Evolutionary conservation across 257 asterid species (phyloP).

Genomic region (Fraxinus quadrangulata): DNA sequence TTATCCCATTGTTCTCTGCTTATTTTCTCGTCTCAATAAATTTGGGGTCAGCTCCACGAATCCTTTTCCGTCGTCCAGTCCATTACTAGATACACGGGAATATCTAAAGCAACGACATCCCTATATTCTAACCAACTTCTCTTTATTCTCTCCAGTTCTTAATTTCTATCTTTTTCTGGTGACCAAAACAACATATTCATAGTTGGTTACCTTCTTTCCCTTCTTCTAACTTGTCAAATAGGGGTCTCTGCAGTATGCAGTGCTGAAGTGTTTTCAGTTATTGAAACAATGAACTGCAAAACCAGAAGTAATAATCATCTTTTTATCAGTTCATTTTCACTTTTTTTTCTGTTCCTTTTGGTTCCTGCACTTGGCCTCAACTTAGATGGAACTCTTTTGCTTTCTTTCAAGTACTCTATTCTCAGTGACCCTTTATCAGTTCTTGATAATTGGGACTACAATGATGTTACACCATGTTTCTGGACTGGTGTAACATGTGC

Average conservation of each 20-base stretch:
- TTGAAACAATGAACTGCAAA: slow-evolving; percentile 38
- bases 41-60: no score
- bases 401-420: slow-evolving; percentile 80
- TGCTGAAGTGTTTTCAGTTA: slow-evolving; percentile 25
- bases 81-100: background rate
- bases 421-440: slow-evolving; percentile 75
- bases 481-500: slow-evolving; percentile 83
- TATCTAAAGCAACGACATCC: background rate
- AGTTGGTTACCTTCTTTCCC: slow-evolving; percentile 55
- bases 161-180: slow-evolving; percentile 38
- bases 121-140: slow-evolving; percentile 32
- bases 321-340: slow-evolving; percentile 21
- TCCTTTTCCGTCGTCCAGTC: background rate
- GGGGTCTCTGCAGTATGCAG: slow-evolving; percentile 20
- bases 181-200: slow-evolving; percentile 67
- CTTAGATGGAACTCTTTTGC: slow-evolving; percentile 74
- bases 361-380: slow-evolving; percentile 53
- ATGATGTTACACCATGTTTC: slow-evolving; percentile 65
- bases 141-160: slow-evolving; percentile 4
- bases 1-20: slow-evolving; percentile 15
- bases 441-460: slow-evolving; percentile 83
- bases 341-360: slow-evolving; percentile 38
- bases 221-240: slow-evolving; percentile 34
- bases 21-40: slow-evolving; percentile 13
- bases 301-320: slow-evolving; percentile 9